phyloP scores from a whole-genome alignment of 1,284 basidiomycete genomes.

The Irpex rosettiformis region DNA sequence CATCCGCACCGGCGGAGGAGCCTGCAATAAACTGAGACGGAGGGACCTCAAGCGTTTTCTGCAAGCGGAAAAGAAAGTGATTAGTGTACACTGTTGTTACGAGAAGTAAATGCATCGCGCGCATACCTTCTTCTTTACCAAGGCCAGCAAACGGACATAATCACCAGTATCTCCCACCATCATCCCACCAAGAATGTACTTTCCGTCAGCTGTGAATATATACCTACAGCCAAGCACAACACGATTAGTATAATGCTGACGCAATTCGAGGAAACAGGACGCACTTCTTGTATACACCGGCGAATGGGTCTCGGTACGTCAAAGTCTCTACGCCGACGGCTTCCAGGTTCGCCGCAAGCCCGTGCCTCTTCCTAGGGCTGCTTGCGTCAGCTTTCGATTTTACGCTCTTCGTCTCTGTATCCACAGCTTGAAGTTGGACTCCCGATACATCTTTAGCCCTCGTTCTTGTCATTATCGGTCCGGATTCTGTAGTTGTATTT shows the following conservation, averaged over 20 bases:
- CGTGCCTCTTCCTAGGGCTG: constrained; percentile 26
- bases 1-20: constrained; percentile 35
- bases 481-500: background rate
- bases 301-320: constrained; percentile 73
- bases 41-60: constrained; percentile 63
- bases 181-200: constrained; percentile 74
- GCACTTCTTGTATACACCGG: constrained; percentile 68
- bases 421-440: background rate
- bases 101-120: background rate
- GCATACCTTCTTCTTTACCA: constrained; percentile 67
- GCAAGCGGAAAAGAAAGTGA: constrained; percentile 2
- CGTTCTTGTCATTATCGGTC: background rate
- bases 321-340: constrained; percentile 54
- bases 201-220: constrained; percentile 74
- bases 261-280: constrained; percentile 1
- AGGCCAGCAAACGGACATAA: constrained; percentile 66
- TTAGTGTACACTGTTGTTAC: background rate
- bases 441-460: background rate
- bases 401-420: background rate
- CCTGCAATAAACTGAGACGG: constrained; percentile 71
- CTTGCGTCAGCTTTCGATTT: constrained; percentile 21
- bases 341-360: constrained; percentile 27
- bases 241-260: background rate
- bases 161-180: constrained; percentile 78
- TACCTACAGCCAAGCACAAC: constrained; percentile 32